Conservation (phyloP, 2,329 filamentous ascomycete species). For the Emmonsiellopsis sp. region DNA sequence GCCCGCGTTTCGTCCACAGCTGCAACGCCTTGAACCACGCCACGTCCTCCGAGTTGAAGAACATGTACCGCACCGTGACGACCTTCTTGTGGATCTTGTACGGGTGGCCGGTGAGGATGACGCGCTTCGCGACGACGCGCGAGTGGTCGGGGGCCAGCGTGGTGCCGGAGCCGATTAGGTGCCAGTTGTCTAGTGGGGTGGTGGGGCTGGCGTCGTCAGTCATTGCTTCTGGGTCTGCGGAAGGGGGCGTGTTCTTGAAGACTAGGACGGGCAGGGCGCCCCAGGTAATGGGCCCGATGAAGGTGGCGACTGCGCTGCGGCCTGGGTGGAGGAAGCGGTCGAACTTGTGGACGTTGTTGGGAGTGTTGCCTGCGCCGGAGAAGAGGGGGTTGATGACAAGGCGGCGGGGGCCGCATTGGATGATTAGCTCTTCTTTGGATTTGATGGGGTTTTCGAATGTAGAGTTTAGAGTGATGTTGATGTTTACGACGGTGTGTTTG, state of each 20-base stretch:
- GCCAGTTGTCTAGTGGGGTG: constrained; percentile 37
- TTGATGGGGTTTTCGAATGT: constrained; percentile 69
- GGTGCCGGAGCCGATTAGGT: constrained; percentile 79
- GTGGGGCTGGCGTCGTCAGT: constrained; percentile 33
- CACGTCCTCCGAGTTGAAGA: constrained; percentile 93
- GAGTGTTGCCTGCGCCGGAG: constrained; percentile 78
- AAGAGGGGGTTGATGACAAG: constrained; percentile 85
- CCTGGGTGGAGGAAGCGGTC: constrained; percentile 86
- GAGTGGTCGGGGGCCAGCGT: constrained; percentile 63
- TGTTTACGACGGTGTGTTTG: constrained; percentile 83
- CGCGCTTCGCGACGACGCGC: constrained; percentile 84
- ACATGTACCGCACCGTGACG: constrained; percentile 98
- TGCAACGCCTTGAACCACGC: constrained; percentile 96
- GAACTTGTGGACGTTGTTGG: constrained; percentile 96
- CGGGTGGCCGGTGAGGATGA: constrained; percentile 89
- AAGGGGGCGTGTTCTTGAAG: constrained; percentile 51
- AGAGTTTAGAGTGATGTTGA: constrained; percentile 75
- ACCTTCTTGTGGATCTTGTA: constrained; percentile 98
- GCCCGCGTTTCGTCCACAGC: constrained; percentile 82
- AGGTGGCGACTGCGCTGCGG: constrained; percentile 77
- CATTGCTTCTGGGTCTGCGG: constrained; percentile 31
- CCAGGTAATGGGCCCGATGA: constrained; percentile 87
- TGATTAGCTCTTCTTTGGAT: constrained; percentile 82
- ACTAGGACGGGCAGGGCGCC: constrained; percentile 83
- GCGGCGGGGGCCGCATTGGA: constrained; percentile 82